Base-by-base conservation (phyloP, 352 stramenopile genomes). In the Globisporangium solare region DNA sequence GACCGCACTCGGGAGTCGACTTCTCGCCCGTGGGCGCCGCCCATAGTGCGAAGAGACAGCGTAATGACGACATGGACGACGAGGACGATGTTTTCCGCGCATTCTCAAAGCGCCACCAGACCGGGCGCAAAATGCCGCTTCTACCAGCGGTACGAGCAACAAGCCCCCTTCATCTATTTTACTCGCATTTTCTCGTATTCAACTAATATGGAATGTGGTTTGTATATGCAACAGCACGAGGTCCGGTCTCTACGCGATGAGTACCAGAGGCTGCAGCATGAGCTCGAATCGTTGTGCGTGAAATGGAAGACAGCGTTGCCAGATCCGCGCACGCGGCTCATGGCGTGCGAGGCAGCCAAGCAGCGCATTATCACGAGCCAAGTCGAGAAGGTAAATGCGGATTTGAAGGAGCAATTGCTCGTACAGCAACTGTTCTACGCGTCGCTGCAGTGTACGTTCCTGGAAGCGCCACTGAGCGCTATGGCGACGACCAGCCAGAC, bases 341-440 rank as follows among this genome's bases (percentile, higher is more conserved):
- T 65, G 8, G 76, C 76, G 8, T 85, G 76, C 46, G 68, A 77
- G 22, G 74, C 74, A 1, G 76, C 76, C 18, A 74, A 74, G 58
- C 58, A 83, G 48, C 82, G 82, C 53, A 54, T 64, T 20, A 54
- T 79, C 32, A 80, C 72, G 20, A 61, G 67, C 17, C 72, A 67
- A 8, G 70, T 82, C 11, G 74, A 87, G 58, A 63, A 67, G 49
- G 66, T 79, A 21, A 86, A 86, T 43, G 47, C 54, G 14, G 59
- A 68, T 31, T 61, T 86, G 18, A 80, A 80, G 54, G 60, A 79
- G 50, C 67, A 81, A 47, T 53, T 82, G 24, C 59, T 82, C 3
- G 65, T 76, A 43, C 74, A 85, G 43, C 76, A 87, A 37, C 61
- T 87, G 24, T 81, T 78, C 60, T 83, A 78, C 42, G 75, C 76